Percentiles rank a stretch among this genome's conserved stretches.
Conservation (phyloP, 148 eudicot species). For the Nyssa sinensis region DNA sequence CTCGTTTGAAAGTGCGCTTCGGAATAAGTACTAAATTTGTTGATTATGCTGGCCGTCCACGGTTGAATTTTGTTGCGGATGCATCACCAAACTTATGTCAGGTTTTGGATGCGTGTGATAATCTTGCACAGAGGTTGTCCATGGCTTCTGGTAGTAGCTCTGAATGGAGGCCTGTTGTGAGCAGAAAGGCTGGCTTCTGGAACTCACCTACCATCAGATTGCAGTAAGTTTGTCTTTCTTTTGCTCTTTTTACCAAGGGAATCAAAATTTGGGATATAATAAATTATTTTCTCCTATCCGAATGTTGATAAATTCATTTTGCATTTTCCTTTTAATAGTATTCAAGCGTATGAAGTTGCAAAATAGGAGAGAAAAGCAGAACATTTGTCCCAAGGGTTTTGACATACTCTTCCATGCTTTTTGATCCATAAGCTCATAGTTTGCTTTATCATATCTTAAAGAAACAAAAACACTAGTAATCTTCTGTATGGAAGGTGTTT, state of each 20-base stretch:
- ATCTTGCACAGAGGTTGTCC: slow-evolving; percentile 48
- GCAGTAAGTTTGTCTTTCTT: slow-evolving; percentile 60
- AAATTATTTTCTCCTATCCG: not conserved
- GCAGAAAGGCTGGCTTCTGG: slow-evolving; percentile 65
- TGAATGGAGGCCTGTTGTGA: slow-evolving; percentile 73
- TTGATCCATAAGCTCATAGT: too few relatives aligned
- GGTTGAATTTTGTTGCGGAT: slow-evolving; percentile 77
- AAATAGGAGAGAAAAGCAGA: not conserved
- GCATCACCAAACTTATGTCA: slow-evolving; percentile 66
- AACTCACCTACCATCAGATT: slow-evolving; percentile 70
- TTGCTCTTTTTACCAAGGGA: not conserved
- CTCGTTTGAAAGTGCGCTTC: slow-evolving; percentile 59
- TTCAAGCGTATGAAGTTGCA: not conserved
- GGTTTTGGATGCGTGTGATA: slow-evolving; percentile 68
- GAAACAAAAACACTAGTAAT: too few relatives aligned
- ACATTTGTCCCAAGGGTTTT: not conserved
- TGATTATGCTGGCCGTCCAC: slow-evolving; percentile 74
- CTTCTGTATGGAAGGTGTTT: too few relatives aligned
- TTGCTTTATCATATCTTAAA: too few relatives aligned
- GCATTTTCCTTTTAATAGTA: not conserved
- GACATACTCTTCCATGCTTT: not conserved
- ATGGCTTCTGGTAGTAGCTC: slow-evolving; percentile 65
- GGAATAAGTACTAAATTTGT: slow-evolving; percentile 66
- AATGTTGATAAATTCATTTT: too few relatives aligned
- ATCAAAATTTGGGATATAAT: not conserved